A percentile compares a stretch with the other conserved stretches of the same genome.
Conservation (phyloP, 805 yeast species). For the Kluyveromyces siamensis region DNA sequence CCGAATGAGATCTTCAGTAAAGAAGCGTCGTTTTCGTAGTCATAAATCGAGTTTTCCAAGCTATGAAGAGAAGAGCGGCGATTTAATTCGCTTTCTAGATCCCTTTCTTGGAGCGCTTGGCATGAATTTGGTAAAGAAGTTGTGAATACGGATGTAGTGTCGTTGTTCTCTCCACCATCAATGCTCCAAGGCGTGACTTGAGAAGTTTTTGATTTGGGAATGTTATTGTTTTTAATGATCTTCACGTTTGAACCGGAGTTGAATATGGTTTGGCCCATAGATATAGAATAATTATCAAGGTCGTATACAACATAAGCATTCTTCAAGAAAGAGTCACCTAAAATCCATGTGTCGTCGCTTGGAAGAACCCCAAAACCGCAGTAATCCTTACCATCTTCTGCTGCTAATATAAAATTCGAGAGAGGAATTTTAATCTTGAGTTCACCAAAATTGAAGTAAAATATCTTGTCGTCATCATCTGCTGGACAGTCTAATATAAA, state of each 20-base stretch:
- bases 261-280: slow-evolving; percentile 36
- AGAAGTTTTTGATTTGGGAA: background rate
- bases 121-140: background rate
- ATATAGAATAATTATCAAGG: slow-evolving; percentile 35
- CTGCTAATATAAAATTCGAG: slow-evolving; percentile 21
- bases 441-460: slow-evolving; percentile 49
- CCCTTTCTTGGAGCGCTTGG: background rate
- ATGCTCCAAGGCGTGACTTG: background rate
- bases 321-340: slow-evolving; percentile 48
- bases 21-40: slow-evolving; percentile 11
- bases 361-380: slow-evolving; percentile 38
- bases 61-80: background rate
- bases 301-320: slow-evolving; percentile 49
- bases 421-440: slow-evolving; percentile 44
- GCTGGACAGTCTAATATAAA: slow-evolving; percentile 36
- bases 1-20: no score
- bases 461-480: slow-evolving; percentile 16
- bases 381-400: slow-evolving; percentile 18
- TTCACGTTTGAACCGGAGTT: slow-evolving; percentile 4
- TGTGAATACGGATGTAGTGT: background rate
- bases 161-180: background rate
- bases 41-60: background rate
- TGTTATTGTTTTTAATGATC: background rate
- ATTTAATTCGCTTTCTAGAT: no score
- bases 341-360: slow-evolving; percentile 30